These are phyloP conservation scores for Erigeron philadelphicus DNA, from an alignment of 140 eudicot species.

Conservation along the genomic window DNA sequence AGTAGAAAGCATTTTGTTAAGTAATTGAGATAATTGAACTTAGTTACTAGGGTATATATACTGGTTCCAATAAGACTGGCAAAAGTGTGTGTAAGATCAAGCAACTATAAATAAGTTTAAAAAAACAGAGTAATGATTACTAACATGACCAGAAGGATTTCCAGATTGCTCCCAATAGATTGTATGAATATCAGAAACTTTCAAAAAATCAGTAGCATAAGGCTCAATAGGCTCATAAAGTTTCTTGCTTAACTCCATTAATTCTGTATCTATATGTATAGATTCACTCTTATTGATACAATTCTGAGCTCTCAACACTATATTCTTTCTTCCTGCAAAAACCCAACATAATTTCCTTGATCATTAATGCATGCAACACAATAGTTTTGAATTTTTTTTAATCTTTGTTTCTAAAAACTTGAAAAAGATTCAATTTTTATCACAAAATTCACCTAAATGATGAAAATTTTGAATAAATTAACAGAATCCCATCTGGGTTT, in stretches of 20 bases:
- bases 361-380: constrained; percentile 2
- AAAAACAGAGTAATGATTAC: constrained; percentile 24
- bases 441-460: neutral
- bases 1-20: too few relatives aligned
- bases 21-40: too few relatives aligned
- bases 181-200: constrained; percentile 87
- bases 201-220: constrained; percentile 71
- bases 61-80: too few relatives aligned
- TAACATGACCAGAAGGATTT: constrained; percentile 92
- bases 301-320: constrained; percentile 24
- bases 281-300: constrained; percentile 33
- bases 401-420: constrained; percentile 12
- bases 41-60: too few relatives aligned
- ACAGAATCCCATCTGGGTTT: constrained; percentile 16
- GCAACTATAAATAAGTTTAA: neutral
- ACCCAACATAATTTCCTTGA: neutral
- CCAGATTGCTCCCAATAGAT: constrained; percentile 98
- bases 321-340: constrained; percentile 48
- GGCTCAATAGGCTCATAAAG: constrained; percentile 80
- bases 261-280: constrained; percentile 15
- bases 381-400: neutral
- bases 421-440: neutral
- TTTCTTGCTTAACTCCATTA: constrained; percentile 49
- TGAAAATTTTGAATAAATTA: constrained; percentile 12
- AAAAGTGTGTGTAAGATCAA: neutral